These are phyloP conservation scores for Lagenaria siceraria DNA, from an alignment of 306 rosid genomes.

Conservation along the genomic window DNA sequence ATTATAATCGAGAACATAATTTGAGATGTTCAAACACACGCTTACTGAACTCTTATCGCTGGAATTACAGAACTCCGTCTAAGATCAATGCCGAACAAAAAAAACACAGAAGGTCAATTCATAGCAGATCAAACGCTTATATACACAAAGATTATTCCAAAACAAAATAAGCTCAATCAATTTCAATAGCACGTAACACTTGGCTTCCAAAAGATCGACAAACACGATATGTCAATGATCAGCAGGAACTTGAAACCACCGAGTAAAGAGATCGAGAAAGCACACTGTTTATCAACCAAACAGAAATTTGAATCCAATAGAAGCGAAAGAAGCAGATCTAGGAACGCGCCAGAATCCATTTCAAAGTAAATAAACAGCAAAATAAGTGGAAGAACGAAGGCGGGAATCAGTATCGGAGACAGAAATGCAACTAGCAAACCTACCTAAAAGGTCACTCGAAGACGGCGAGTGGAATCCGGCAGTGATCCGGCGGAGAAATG, in stretches of 20 bases:
- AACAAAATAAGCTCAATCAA: background rate
- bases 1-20: background rate
- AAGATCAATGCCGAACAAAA: background rate
- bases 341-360: background rate
- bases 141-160: background rate
- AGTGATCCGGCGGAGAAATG: background rate
- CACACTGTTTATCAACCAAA: background rate
- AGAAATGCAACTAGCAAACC: background rate
- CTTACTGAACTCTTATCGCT: background rate
- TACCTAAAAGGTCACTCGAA: background rate
- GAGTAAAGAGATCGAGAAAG: background rate
- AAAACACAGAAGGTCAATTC: background rate
- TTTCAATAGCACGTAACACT: background rate
- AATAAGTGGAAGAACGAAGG: background rate
- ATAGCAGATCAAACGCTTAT: background rate
- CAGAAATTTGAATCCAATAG: background rate
- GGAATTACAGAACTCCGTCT: background rate
- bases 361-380: background rate
- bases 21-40: background rate
- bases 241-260: background rate
- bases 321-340: too few relatives aligned
- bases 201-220: background rate
- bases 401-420: background rate
- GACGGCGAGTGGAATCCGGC: background rate
- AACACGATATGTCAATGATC: background rate